Conservation (phyloP, 208 protist species). For the Leishmania tropica region DNA sequence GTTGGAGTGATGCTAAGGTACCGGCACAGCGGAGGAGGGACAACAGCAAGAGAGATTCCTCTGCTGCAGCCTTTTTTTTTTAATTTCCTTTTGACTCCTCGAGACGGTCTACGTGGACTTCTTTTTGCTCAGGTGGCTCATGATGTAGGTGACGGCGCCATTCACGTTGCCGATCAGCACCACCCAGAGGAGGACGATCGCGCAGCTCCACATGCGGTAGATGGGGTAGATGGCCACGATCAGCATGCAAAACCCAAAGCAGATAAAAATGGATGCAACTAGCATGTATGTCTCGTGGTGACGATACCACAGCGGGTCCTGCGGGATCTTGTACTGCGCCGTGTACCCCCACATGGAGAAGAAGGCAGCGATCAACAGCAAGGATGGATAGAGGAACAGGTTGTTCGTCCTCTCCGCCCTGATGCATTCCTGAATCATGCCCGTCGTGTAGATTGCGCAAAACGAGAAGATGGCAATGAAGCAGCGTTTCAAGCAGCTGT, state of each 20-base stretch:
- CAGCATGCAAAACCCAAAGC: conserved; percentile 21
- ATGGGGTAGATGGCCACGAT: conserved; percentile 75
- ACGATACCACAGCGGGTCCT: conserved; percentile 67
- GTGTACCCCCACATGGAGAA: conserved; percentile 75
- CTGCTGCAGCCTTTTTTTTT: background rate
- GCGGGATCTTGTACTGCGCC: conserved; percentile 45
- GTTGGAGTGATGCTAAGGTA: background rate
- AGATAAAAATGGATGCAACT: conserved; percentile 24
- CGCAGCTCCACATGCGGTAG: conserved; percentile 29
- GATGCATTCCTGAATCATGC: conserved; percentile 61
- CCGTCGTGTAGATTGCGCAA: conserved; percentile 41
- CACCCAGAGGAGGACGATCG: conserved; percentile 29
- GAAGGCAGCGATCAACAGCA: conserved; percentile 61
- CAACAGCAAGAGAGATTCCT: background rate
- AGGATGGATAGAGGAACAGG: conserved; percentile 48
- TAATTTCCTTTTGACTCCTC: background rate
- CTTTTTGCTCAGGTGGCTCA: conserved; percentile 13
- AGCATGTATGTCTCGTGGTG: conserved; percentile 59
- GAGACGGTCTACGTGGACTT: conserved; percentile 5
- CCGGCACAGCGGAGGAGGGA: background rate
- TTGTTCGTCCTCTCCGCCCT: conserved; percentile 39
- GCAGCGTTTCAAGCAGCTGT: conserved; percentile 25
- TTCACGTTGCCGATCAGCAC: conserved; percentile 30
- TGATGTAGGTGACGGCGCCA: conserved; percentile 27
- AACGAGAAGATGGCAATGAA: conserved; percentile 21